Percentiles rank a stretch among this genome's conserved stretches.
Conservation (phyloP, 192 early-diverging fungal genomes). For the Backusella luteola region DNA sequence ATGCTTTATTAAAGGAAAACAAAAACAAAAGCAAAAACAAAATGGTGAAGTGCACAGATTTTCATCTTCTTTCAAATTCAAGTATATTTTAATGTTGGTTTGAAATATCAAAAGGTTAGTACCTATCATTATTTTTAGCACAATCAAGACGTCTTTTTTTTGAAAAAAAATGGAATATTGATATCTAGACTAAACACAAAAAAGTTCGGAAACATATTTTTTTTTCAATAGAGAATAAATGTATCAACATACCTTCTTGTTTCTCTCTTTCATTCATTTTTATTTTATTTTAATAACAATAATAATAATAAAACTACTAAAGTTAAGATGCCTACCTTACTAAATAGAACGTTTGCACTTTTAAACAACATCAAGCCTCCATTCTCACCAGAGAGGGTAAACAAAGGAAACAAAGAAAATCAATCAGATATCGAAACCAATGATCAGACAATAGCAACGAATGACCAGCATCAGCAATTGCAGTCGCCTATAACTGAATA, state of each 20-base stretch:
- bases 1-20: too few species aligned
- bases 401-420: neutral
- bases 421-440: neutral
- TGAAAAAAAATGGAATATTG: neutral
- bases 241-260: neutral
- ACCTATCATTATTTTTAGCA: neutral
- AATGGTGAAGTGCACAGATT: too few species aligned
- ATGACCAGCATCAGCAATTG: neutral
- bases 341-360: conserved; percentile 16
- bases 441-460: neutral
- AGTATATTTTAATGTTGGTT: too few species aligned
- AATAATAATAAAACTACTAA: neutral
- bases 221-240: neutral
- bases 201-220: conserved; percentile 14
- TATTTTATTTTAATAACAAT: neutral
- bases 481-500: neutral
- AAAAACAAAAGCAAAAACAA: too few species aligned
- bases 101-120: neutral
- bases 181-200: neutral
- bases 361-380: conserved; percentile 20
- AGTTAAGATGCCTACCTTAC: conserved; percentile 13
- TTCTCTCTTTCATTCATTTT: neutral
- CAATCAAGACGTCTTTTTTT: neutral
- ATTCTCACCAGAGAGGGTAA: neutral
- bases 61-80: too few species aligned